Percentiles rank a stretch among this genome's conserved stretches.
Evolutionary conservation across 352 stramenopile genomes (phyloP).

Genomic region (Pythium vanterpoolii): DNA sequence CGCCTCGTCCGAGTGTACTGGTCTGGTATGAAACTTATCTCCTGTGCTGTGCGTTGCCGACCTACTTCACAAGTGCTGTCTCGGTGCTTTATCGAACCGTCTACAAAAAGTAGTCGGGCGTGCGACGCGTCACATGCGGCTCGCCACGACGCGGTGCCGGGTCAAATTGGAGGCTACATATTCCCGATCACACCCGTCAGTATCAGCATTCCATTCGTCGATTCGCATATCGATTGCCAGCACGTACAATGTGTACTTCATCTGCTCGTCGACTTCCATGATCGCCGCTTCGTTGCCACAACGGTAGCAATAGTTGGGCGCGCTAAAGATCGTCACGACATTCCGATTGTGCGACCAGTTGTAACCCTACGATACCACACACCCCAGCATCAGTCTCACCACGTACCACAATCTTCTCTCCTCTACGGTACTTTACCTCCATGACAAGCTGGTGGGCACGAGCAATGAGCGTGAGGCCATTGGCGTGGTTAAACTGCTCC

Average conservation of each 20-base stretch:
- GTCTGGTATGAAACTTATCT: no score
- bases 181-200: slow-evolving; percentile 13
- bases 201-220: not conserved
- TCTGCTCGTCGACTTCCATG: slow-evolving; percentile 95
- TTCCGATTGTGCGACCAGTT: slow-evolving; percentile 96
- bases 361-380: slow-evolving; percentile 57
- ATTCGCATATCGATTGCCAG: not conserved
- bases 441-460: slow-evolving; percentile 95
- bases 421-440: slow-evolving; percentile 89
- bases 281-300: slow-evolving; percentile 98
- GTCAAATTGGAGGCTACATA: slow-evolving; percentile 91
- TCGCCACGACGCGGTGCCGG: slow-evolving; percentile 91
- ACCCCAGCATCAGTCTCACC: not conserved
- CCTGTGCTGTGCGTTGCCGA: no score
- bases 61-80: not conserved
- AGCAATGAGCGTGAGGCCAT: slow-evolving; percentile 90
- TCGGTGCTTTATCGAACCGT: not conserved
- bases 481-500: slow-evolving; percentile 93
- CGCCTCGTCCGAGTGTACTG: no score
- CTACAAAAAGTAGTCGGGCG: slow-evolving; percentile 96
- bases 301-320: slow-evolving; percentile 99
- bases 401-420: not conserved
- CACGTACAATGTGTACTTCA: slow-evolving; percentile 95
- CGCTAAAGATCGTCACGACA: slow-evolving; percentile 98
- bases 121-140: slow-evolving; percentile 90